Percentiles rank a stretch among this genome's conserved stretches.
Evolutionary conservation across 306 rosid genomes (phyloP).

Genomic region (Lathyrus sativus): DNA sequence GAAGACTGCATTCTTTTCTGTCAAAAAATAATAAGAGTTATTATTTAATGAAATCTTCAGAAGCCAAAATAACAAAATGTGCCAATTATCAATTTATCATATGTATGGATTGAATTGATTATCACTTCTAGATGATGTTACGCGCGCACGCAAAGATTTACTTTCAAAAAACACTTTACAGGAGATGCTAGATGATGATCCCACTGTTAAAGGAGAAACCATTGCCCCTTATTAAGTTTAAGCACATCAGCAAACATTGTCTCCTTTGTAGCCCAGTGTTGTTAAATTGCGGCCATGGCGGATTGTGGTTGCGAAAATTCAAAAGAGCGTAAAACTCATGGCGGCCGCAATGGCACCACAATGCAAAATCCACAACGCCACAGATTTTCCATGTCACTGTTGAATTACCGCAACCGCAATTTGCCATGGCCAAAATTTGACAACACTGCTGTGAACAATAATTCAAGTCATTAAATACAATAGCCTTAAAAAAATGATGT

Average conservation of each 20-base stretch:
- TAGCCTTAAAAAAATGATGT: conserved; percentile 21
- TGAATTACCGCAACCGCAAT: too few relatives aligned
- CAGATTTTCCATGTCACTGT: too few relatives aligned
- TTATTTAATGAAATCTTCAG: conserved; percentile 19
- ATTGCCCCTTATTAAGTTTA: too few relatives aligned
- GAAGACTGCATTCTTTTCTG: conserved; percentile 73
- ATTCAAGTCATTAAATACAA: conserved; percentile 26
- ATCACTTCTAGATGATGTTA: conserved; percentile 20
- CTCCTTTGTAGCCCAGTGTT: not conserved
- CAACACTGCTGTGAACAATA: not conserved
- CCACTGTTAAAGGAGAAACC: not conserved
- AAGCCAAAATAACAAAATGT: conserved; percentile 29
- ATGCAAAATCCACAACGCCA: too few relatives aligned
- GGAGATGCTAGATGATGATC: conserved; percentile 10
- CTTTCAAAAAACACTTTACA: not conserved
- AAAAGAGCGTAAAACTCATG: too few relatives aligned
- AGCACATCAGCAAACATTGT: not conserved
- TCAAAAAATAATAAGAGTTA: conserved; percentile 14
- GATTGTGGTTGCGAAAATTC: too few relatives aligned
- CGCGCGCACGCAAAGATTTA: not conserved
- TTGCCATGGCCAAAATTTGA: too few relatives aligned
- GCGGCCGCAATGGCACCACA: too few relatives aligned
- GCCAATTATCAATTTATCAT: conserved; percentile 10
- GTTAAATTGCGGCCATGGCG: too few relatives aligned
- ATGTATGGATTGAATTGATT: conserved; percentile 7